Evolutionary conservation across 202 grass and related monocot genomes (phyloP).

Genomic region (Hordeum pubiflorum): DNA sequence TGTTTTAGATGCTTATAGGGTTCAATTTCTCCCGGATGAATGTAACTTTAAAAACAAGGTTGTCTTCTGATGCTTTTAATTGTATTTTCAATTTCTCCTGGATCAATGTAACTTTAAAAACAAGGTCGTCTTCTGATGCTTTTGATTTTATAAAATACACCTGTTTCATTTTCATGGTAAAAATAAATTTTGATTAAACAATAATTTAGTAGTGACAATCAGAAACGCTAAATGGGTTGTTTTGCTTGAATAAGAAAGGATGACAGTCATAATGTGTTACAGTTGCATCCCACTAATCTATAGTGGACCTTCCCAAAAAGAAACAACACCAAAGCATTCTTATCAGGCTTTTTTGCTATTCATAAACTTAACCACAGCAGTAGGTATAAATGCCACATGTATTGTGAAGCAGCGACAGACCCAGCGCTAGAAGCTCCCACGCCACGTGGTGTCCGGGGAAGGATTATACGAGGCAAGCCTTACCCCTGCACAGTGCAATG

Average conservation of each 20-base stretch:
- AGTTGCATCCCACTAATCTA: background rate
- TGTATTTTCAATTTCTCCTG: too few species aligned
- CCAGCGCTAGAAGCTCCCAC: background rate
- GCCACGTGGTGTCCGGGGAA: background rate
- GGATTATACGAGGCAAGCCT: background rate
- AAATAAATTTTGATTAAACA: background rate
- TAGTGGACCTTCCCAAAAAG: background rate
- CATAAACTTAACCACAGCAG: background rate
- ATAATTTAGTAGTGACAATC: background rate
- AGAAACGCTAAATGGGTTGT: background rate
- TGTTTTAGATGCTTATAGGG: background rate
- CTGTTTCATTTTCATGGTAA: background rate
- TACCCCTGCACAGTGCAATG: background rate
- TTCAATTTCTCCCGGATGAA: background rate
- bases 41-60: background rate
- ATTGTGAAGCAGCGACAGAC: background rate
- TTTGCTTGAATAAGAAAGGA: background rate
- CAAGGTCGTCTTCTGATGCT: background rate
- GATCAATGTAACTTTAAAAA: background rate
- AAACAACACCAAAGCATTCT: background rate
- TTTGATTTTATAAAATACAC: background rate
- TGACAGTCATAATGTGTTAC: background rate
- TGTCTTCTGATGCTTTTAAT: too few species aligned
- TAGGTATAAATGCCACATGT: background rate
- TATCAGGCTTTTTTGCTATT: background rate